Base-by-base conservation (phyloP, 768 basidiomycete species). In the Epithele typhae region DNA sequence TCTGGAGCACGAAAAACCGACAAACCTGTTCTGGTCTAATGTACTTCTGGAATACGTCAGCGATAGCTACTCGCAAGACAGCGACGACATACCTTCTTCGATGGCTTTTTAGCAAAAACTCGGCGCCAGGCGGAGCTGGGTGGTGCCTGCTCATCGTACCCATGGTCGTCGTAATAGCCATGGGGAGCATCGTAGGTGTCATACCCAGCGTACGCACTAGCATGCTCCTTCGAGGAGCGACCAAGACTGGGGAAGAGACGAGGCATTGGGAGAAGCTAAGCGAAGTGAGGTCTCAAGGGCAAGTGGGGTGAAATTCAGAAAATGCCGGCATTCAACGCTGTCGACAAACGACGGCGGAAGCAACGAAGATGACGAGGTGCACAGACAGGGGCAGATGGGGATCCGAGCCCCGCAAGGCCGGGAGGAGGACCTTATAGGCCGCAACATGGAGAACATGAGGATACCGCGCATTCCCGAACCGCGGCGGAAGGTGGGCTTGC, bases 231-330 rank as follows among this genome's bases (percentile, higher is more conserved):
- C 34, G 58, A 56, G 43, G 56, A 55, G 34, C 55, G 58, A 38
- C 59, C 53, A 25, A 60, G 51, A 19, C 54, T 56, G 22, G 55
- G 51, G 40, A 63, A 60, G 11, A 63, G 40, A 37, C 59, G 57
- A 51, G 59, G 58, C 61, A 63, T 63, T 23, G 9, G 32, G 43
- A 40, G 23, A n/a, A 43, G 25, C 3, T 8, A 33, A 39, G n/a
- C 34, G 18, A 11, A 40, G 17, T 43, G 32, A 11, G 30, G 15
- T 34, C 21, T 5, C 32, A 23, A 40, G n/a, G n/a, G n/a, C n/a
- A n/a, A n/a, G n/a, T n/a, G n/a, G n/a, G n/a, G n/a, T n/a, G n/a
- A n/a, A n/a, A n/a, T n/a, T 30, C 27, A 30, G 39, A 40, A 34
- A 53, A 53, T 49, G 48, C 44, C 48, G 30, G 48, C 43, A 46